phyloP scores from a whole-genome alignment of 2,329 filamentous ascomycete genomes.

The Aspergillus tamarii region DNA sequence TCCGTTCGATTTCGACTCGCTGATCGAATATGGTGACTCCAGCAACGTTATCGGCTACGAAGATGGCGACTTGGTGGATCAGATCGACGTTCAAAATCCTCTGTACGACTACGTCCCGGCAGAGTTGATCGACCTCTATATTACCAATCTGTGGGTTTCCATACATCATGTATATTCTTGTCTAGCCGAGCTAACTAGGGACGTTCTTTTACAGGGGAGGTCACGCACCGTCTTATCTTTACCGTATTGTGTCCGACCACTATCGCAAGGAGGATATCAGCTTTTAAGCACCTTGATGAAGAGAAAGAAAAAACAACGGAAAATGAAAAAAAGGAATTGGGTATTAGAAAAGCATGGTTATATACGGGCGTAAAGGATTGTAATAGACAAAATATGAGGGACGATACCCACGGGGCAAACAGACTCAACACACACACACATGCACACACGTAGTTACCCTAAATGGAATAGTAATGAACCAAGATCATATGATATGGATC shows the following conservation, averaged over 20 bases:
- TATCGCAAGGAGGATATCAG: slow-evolving; percentile 66
- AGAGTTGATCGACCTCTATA: slow-evolving; percentile 63
- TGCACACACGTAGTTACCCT: slow-evolving; percentile 1
- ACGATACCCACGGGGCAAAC: slow-evolving; percentile 15
- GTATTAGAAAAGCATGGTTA: slow-evolving; percentile 2
- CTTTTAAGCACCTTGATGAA: slow-evolving; percentile 31
- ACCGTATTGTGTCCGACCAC: slow-evolving; percentile 67
- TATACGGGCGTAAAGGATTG: slow-evolving; percentile 16
- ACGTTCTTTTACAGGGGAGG: slow-evolving; percentile 52
- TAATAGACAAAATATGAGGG: slow-evolving; percentile 20
- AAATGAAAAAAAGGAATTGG: slow-evolving; percentile 2
- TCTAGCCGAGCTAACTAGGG: slow-evolving; percentile 18
- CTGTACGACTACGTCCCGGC: slow-evolving; percentile 81
- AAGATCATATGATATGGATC: not conserved
- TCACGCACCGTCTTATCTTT: slow-evolving; percentile 66
- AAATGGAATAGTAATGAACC: slow-evolving; percentile 2
- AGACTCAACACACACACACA: not conserved
- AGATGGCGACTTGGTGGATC: slow-evolving; percentile 77
- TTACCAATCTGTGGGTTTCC: slow-evolving; percentile 74
- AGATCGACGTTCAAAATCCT: slow-evolving; percentile 76
- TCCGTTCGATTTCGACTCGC: slow-evolving; percentile 76
- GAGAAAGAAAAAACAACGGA: slow-evolving; percentile 6
- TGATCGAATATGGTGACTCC: slow-evolving; percentile 86
- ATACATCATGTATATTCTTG: not conserved
- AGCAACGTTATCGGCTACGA: slow-evolving; percentile 75